Evolutionary conservation across 306 rosid species (phyloP), one percentile per base, ranked within the genome.

Genomic region (Cucurbita ficifolia): DNA sequence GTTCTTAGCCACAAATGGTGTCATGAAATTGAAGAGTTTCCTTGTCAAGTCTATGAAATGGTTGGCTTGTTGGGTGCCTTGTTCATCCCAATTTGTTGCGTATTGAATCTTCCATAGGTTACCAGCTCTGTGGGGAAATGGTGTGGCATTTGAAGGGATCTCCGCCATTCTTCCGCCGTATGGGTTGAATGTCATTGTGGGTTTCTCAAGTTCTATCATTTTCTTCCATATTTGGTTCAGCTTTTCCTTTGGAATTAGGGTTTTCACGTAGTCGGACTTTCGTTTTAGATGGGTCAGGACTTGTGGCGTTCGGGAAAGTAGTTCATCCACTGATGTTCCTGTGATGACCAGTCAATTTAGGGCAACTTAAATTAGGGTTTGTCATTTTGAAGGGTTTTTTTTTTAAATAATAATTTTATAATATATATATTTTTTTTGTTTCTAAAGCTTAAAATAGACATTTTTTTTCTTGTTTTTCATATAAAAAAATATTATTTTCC

Each of bases 121-220:
- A 29, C 77, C 77, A 55, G 77, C 77, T 43, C 77, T 43, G 36
- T 74, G 77, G 1, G 77, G 77, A 9, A 74, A 74, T 19, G 77
- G 77, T 14, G 77, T 74, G 19, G 59, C 76, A 21, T 63, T n/a
- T 39, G 77, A 74, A 45, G 77, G 24, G 5, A 74, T 74, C n/a
- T 74, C 76, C 2, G 38, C 75, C 81, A 88, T 86, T 79, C 73
- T 84, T 78, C 93, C 93, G 43, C 93, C 90, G 55, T 88, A 88
- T 18, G 93, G 90, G 58, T 88, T 80, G 73, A 84, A 82, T 14
- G 69, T 76, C 33, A 88, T 57, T 10, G 10, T 17, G 3, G 77
- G 73, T 3, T 60, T 70, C 55, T 77, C 82, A 63, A 88, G 72
- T 5, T 88, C 82, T 68, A 88, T 82, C 88, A 88, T 79, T 70